Conservation (phyloP, 148 eudicot species). For the Camellia granthamiana region DNA sequence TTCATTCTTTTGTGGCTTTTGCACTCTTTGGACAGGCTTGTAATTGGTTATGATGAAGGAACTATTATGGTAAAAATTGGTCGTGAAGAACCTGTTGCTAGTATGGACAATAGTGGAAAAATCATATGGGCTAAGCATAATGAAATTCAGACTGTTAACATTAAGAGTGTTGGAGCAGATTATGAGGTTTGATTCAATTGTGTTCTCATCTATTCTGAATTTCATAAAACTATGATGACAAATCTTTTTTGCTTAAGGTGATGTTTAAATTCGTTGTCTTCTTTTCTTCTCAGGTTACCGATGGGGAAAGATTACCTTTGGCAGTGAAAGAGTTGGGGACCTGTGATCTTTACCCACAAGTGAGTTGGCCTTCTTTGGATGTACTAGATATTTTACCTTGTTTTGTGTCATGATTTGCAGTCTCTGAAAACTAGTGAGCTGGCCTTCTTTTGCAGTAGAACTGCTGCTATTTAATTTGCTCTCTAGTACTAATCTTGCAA, state of each 20-base stretch:
- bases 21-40: conserved; percentile 51
- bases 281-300: conserved; percentile 61
- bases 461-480: background rate
- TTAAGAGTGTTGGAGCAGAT: conserved; percentile 88
- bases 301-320: conserved; percentile 94
- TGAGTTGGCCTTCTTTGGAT: conserved; percentile 27
- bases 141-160: conserved; percentile 88
- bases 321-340: conserved; percentile 95
- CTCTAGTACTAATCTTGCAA: background rate
- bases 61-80: conserved; percentile 92
- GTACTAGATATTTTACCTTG: background rate
- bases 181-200: conserved; percentile 61
- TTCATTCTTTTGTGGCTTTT: background rate
- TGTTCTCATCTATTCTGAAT: conserved; percentile 9
- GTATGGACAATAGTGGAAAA: conserved; percentile 96
- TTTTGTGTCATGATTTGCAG: background rate
- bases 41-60: conserved; percentile 91
- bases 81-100: conserved; percentile 92
- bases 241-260: background rate
- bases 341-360: conserved; percentile 99
- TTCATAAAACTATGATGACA: background rate
- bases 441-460: background rate
- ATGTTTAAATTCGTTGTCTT: background rate
- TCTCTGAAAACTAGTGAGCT: background rate
- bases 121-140: conserved; percentile 96